phyloP scores from a whole-genome alignment of 768 basidiomycete genomes.

The Rubroboletus pulcherrimus region DNA sequence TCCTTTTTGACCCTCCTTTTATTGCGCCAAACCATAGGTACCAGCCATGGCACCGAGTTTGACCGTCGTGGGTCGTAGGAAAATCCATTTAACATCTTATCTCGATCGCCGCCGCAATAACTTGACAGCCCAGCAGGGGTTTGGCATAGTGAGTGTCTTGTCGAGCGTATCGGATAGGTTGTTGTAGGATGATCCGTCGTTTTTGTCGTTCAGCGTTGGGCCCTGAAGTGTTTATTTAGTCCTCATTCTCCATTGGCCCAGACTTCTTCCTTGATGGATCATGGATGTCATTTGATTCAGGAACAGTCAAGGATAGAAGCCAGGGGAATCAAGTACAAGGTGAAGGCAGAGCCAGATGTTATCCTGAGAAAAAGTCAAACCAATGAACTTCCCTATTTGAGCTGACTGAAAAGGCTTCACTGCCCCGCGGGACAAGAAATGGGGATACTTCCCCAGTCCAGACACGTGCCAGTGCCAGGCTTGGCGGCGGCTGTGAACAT shows the following conservation, averaged over 20 bases:
- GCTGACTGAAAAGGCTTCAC: background rate
- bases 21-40: background rate
- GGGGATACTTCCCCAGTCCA: background rate
- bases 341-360: background rate
- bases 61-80: background rate
- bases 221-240: background rate
- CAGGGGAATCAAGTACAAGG: background rate
- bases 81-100: constrained; percentile 16
- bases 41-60: background rate
- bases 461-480: constrained; percentile 8
- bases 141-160: constrained; percentile 13
- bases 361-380: background rate
- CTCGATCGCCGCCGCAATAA: constrained; percentile 10
- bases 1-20: background rate
- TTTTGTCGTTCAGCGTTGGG: background rate
- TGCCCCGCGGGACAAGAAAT: background rate
- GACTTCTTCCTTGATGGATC: background rate
- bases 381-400: background rate
- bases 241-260: background rate
- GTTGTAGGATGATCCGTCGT: too few species aligned
- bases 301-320: background rate
- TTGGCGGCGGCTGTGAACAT: constrained; percentile 1
- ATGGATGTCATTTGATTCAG: background rate
- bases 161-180: background rate
- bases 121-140: constrained; percentile 11